Evolutionary conservation across 257 asterid species (phyloP), one percentile per base, ranked within the genome.

Genomic region (Plantago major): DNA sequence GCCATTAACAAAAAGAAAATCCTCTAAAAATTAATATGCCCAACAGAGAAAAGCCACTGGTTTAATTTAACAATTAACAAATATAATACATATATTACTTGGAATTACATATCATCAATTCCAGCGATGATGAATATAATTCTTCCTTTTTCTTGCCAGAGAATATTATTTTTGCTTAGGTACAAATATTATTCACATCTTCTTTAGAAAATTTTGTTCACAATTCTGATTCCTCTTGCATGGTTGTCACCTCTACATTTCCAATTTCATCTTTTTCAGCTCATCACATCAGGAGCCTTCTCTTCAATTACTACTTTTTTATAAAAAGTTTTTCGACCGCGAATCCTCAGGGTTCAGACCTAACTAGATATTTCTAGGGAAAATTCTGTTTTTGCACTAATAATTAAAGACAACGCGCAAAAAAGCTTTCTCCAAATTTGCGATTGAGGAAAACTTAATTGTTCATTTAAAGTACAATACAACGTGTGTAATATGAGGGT

Each of bases 201-300:
- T 50, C 52, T 65, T 65, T 71, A 54, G 59, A 45, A 64, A 60
- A 26, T 30, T 47, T 61, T 60, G 7, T 62, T 33, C 44, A 33
- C 66, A 75, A 64, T 80, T 76, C 76, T 69, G 69, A 64, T 80
- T 77, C 81, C 74, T 62, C 58, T 62, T 52, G 68, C 68, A 49
- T 70, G 64, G 65, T 69, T 63, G 74, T 69, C 48, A 69, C 68
- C 64, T 67, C 45, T 58, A 16, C 44, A 42, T 58, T 58, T 58
- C 63, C 63, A 17, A 11, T 59, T 18, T 22, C 18, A 44, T 44
- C 53, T 28, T 59, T 57, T 33, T 33, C 6, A 57, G 10, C 38
- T 28, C 33, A 38, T 58, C 17, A 15, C 40, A 38, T 38, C 26
- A 30, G 46, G 7, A 47, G 67, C 67, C 44, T 42, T 12, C 47